phyloP scores from a whole-genome alignment of 2,329 filamentous ascomycete species.

The Cercospora sp. region DNA sequence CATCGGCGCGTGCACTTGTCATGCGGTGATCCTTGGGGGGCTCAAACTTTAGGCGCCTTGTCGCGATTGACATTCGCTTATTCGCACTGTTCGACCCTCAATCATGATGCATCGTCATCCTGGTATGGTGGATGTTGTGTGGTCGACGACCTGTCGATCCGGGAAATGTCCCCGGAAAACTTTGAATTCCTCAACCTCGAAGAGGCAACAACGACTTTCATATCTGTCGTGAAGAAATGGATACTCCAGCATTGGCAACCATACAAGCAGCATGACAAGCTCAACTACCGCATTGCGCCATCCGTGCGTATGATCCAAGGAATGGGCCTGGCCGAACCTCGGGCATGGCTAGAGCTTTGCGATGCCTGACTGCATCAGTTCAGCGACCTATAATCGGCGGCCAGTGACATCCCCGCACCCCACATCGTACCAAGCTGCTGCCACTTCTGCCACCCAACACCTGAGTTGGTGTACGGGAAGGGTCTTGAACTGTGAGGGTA shows the following conservation, averaged over 20 bases:
- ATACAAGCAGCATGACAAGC: neutral
- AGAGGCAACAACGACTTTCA: neutral
- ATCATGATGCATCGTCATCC: neutral
- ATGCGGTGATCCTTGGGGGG: neutral
- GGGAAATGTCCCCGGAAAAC: neutral
- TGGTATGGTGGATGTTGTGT: neutral
- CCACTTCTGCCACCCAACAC: neutral
- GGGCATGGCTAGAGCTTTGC: neutral
- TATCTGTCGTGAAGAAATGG: neutral
- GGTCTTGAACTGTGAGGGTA: neutral
- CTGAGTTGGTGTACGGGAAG: neutral
- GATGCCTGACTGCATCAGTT: neutral
- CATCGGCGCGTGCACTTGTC: neutral
- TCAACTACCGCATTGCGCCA: neutral
- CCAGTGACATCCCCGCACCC: neutral
- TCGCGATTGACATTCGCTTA: neutral
- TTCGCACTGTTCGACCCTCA: neutral
- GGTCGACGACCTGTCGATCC: neutral
- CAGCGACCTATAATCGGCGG: neutral
- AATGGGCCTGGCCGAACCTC: neutral
- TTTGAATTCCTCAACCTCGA: neutral
- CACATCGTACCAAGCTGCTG: neutral
- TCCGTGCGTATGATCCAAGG: neutral
- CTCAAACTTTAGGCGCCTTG: neutral
- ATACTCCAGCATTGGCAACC: neutral